Base-by-base conservation (phyloP, 805 yeast species). In the Torulaspora microellipsoides region DNA sequence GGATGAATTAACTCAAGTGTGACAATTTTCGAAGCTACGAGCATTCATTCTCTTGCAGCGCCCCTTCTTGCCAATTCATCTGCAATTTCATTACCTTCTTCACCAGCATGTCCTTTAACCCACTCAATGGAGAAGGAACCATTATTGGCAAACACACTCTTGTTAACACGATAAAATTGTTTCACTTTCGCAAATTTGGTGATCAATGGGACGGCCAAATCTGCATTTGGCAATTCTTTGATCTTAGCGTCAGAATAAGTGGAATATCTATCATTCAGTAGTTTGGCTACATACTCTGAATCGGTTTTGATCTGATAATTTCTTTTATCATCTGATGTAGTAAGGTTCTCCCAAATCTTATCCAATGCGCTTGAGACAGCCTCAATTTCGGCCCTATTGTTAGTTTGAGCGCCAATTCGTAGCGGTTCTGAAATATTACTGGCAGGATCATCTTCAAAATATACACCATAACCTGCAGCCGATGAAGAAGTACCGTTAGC, bases 361-460 rank as follows among this genome's bases (percentile, higher is more conserved):
- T 59, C 58, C 45, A 85, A 57, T 0, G 93, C 95, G 28, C 69
- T 69, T 4, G 65, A 57, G 14, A 85, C 71, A 0, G 95, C 96
- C 11, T 67, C 60, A 9, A 89, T 72, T 62, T 90, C 97, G 1
- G 95, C 93, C 32, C 86, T 66, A 51, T 85, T 89, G 54, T 88
- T 89, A 1, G 95, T 86, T 28, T 81, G 88, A 3, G 55, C 56
- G 2, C 59, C 61, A 2, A 68, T 71, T 1, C n/a, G 33, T 20
- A 87, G 66, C 0, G 82, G 77, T 4, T 70, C 77, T 0, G 82
- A 69, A 8, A 70, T 65, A 58, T 84, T 85, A 62, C 39, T 37
- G 15, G 43, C 48, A 2, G 70, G 46, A 54, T 81, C 83, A 29
- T 62, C 65, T 0, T 88, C 90, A 59, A 74, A 86, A 59, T 67